Evolutionary conservation across 805 yeast genomes (phyloP), one percentile per base, ranked within the genome.

Genomic region (Metschnikowia arizonensis): DNA sequence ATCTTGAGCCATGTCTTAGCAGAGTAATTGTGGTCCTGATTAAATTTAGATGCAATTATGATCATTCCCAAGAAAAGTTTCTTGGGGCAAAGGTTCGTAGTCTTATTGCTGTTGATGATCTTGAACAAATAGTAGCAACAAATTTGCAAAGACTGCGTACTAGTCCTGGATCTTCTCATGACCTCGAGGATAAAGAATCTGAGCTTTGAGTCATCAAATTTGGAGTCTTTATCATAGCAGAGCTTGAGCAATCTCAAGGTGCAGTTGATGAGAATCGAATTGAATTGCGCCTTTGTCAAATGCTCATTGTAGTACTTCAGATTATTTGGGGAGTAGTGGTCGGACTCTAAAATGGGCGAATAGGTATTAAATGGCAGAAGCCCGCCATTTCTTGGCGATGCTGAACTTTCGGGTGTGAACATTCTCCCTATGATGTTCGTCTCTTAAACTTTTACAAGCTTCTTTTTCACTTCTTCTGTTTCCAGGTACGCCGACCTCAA

Each of bases 1-100:
- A 88, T 81, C 59, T 79, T 77, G 42, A 83, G 69, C 96, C 96
- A 88, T 5, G 85, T 77, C 50, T 72, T 74, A 53, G 84, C 73
- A 25, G 85, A 72, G 62, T 78, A 85, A 59, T 82, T 83, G 41
- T 79, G 77, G 63, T 88, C 96, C 58, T 82, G 88, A 48, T 76
- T 70, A 61, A 81, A 85, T 60, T 88, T 88, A 42, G 83, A 77
- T 3, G 93, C 82, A 31, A 88, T 66, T 43, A 87, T 84, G 43
- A 88, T 61, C 56, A 86, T 76, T 2, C 82, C 76, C 49, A 88
- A 70, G 50, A 88, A 82, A 33, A 81, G 74, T 50, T 85, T 78
- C 54, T 85, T 81, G 6, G 88, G 83, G 56, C 85, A 82, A 41
- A 50, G 53, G 29, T 60, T 42, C 18, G 54, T n/a, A 10, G 52